These are phyloP conservation scores for Hypoxylon sp. DNA, from an alignment of 2,329 filamentous ascomycete genomes.

Conservation along the genomic window DNA sequence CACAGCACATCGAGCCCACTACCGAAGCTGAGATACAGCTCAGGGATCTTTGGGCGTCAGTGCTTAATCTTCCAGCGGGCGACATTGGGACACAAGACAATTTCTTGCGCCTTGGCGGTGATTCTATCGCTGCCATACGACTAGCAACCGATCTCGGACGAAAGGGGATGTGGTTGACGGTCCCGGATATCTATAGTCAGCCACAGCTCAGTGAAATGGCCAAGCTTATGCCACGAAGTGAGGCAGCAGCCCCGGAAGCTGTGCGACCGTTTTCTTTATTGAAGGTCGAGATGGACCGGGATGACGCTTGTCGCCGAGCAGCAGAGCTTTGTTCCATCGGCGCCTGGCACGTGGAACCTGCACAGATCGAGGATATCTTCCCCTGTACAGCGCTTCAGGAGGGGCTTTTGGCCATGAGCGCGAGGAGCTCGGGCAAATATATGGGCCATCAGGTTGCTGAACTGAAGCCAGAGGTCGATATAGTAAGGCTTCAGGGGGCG, in stretches of 20 bases:
- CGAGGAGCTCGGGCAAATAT: slow-evolving; percentile 25
- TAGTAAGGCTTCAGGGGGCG: slow-evolving; percentile 16
- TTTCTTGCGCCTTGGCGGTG: slow-evolving; percentile 49
- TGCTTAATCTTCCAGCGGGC: slow-evolving; percentile 23
- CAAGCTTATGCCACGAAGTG: not conserved
- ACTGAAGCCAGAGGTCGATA: slow-evolving; percentile 16
- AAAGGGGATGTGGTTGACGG: slow-evolving; percentile 14
- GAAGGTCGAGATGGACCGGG: not conserved
- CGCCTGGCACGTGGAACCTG: not conserved
- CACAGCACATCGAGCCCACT: slow-evolving; percentile 5
- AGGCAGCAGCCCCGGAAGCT: not conserved
- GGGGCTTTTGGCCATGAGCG: slow-evolving; percentile 34
- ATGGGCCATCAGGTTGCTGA: slow-evolving; percentile 9
- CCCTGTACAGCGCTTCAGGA: slow-evolving; percentile 41
- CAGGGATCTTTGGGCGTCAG: slow-evolving; percentile 27
- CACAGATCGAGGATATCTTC: slow-evolving; percentile 34
- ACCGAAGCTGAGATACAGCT: slow-evolving; percentile 13
- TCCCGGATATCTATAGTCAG: slow-evolving; percentile 31
- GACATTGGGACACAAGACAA: slow-evolving; percentile 36
- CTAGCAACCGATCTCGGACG: slow-evolving; percentile 27
- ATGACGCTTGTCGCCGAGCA: slow-evolving; percentile 12
- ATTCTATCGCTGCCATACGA: slow-evolving; percentile 47
- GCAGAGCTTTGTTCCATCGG: slow-evolving; percentile 7
- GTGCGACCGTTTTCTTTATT: not conserved
- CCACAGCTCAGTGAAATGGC: slow-evolving; percentile 25